Conservation (phyloP, 148 eudicot species). For the Nepenthes gracilis region DNA sequence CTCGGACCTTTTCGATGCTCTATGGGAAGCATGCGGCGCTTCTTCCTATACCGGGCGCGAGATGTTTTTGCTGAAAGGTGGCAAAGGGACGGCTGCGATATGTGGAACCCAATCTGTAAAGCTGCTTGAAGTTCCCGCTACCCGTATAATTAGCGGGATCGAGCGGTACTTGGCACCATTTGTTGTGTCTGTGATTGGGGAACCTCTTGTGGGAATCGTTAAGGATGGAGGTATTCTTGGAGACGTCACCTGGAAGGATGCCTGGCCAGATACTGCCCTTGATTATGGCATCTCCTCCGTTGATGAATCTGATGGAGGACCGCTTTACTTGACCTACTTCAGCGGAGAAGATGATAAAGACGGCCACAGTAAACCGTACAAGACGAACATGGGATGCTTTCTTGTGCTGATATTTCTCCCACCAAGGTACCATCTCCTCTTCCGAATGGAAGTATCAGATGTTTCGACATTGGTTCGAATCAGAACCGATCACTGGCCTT, state of each 20-base stretch:
- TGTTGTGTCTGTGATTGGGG: slow-evolving; percentile 77
- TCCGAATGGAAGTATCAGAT: slow-evolving; percentile 77
- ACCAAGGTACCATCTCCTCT: slow-evolving; percentile 83
- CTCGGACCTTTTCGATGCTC: slow-evolving; percentile 55
- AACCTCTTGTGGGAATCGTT: slow-evolving; percentile 50
- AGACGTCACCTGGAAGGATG: slow-evolving; percentile 40
- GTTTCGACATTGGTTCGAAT: slow-evolving; percentile 72
- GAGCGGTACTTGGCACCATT: slow-evolving; percentile 60
- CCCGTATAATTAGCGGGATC: slow-evolving; percentile 42
- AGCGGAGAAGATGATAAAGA: slow-evolving; percentile 43
- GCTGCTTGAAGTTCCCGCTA: slow-evolving; percentile 67
- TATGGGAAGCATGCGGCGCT: slow-evolving; percentile 91
- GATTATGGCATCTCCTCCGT: slow-evolving; percentile 17
- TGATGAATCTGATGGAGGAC: slow-evolving; percentile 24
- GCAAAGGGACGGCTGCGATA: slow-evolving; percentile 66
- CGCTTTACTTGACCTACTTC: slow-evolving; percentile 59
- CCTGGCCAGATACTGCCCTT: slow-evolving; percentile 19
- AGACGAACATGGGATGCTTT: slow-evolving; percentile 58
- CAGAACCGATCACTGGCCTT: slow-evolving; percentile 98
- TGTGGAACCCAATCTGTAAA: slow-evolving; percentile 87
- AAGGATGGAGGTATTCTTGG: slow-evolving; percentile 52
- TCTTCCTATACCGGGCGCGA: slow-evolving; percentile 73
- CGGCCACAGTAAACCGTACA: slow-evolving; percentile 17
- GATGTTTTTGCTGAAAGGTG: slow-evolving; percentile 63
- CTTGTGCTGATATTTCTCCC: slow-evolving; percentile 83